These are phyloP conservation scores for Eucalyptus viminalis DNA, from an alignment of 345 rosid species.

Conservation along the genomic window DNA sequence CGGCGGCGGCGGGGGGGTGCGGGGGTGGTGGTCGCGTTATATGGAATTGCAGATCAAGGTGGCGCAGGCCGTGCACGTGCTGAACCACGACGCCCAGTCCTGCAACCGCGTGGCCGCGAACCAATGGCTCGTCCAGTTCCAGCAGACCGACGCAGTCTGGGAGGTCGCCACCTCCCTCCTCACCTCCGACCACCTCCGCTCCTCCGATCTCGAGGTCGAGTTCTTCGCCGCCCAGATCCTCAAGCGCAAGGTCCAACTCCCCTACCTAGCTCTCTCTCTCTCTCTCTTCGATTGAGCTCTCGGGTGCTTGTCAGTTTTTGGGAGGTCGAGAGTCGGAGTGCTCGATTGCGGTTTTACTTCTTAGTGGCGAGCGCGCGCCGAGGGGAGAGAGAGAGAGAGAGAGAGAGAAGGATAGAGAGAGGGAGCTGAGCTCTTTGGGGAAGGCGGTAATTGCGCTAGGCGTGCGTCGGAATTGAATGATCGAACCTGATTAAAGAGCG, in stretches of 20 bases:
- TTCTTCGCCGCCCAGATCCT: conserved; percentile 98
- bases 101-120: conserved; percentile 94
- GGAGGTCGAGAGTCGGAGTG: background rate
- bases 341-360: background rate
- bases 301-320: background rate
- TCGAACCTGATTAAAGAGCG: background rate
- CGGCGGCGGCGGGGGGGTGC: too few relatives aligned
- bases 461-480: background rate
- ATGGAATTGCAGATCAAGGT: conserved; percentile 85
- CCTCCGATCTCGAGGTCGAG: conserved; percentile 63
- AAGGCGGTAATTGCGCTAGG: background rate
- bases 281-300: background rate
- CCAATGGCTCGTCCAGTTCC: conserved; percentile 95
- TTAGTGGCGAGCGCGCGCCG: background rate
- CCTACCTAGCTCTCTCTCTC: background rate
- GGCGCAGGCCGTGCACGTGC: conserved; percentile 81
- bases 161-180: conserved; percentile 86
- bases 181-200: conserved; percentile 39
- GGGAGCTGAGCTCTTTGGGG: background rate
- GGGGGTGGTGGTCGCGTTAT: background rate
- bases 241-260: conserved; percentile 61
- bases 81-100: conserved; percentile 83
- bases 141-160: conserved; percentile 87
- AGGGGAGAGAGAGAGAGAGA: background rate
- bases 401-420: background rate